Evolutionary conservation across 1,284 basidiomycete genomes (phyloP), one percentile per base, ranked within the genome.

Genomic region (Baeospora myosura): DNA sequence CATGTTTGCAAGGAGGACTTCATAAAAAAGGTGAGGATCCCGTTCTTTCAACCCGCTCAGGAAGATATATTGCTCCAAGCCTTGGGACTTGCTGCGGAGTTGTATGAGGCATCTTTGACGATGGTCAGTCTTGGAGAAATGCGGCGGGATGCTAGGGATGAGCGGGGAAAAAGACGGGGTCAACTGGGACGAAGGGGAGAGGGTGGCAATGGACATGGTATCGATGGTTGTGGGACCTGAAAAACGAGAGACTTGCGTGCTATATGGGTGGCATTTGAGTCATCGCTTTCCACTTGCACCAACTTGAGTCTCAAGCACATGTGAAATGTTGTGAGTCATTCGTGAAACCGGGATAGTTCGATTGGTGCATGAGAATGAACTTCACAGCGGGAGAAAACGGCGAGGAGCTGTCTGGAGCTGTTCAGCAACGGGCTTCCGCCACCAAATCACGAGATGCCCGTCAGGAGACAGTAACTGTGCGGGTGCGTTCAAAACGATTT

Each of bases 1-100:
- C 75, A 87, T 79, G 59, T 89, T 69, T 28, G 3, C 62, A 33
- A 86, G 53, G 58, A 78, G 82, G 7, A 87, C 61, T 40, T 71
- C 72, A 63, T 88, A 92, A 63, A 91, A 92, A 61, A 82, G 76
- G 44, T 73, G 61, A 8, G 75, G 74, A 55, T 91, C 82, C 38
- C 78, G 68, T 54, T 80, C 68, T 60, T 88, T 87, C 44, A 92
- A 71, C 44, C 77, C 74, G 10, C 76, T 72, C 22, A 92, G 76
- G 58, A 79, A 89, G 52, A 91, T 88, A 63, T 92, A 83, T 65
- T 89, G 87, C 56, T 88, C 86, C 44, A 90, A 76, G 40, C 60
- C 55, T 53, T 76, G 78, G 58, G 79, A 74, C 62, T 90, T 90
- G 32, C 79, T 79, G 35, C 79, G 76, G 11, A 91, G 65, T 58